phyloP scores from a whole-genome alignment of 257 asterid genomes.

The Nicotiana paniculata region DNA sequence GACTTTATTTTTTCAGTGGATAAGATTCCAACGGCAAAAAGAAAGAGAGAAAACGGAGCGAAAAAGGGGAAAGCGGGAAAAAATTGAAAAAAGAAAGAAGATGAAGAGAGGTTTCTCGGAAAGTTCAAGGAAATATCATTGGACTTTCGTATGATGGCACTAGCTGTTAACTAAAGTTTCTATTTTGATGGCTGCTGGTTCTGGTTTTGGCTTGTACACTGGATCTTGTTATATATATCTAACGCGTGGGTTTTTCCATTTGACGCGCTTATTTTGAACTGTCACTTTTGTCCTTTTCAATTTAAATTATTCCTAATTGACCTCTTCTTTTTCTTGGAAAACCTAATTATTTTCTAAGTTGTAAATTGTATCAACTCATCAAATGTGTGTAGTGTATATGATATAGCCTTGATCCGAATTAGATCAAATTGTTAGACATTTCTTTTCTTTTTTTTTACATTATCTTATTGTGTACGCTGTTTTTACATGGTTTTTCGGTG shows the following conservation, averaged over 20 bases:
- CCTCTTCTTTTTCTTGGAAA: background rate
- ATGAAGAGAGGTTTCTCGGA: conserved; percentile 36
- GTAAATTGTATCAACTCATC: no score
- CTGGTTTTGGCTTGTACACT: background rate
- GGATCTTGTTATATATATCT: background rate
- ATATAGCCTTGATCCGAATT: no score
- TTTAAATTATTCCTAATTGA: background rate
- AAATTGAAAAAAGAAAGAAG: conserved; percentile 61
- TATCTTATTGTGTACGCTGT: no score
- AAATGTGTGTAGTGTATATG: no score
- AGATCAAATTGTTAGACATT: no score
- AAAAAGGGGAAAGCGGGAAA: conserved; percentile 45
- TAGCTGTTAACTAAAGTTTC: background rate
- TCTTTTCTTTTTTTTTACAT: no score
- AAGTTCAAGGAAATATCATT: conserved; percentile 32
- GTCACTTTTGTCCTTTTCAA: background rate
- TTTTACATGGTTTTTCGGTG: no score
- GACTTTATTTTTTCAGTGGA: background rate
- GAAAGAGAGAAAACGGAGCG: background rate
- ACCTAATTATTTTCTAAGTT: background rate
- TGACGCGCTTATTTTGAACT: background rate
- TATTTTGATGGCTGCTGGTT: background rate
- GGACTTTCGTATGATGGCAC: conserved; percentile 13
- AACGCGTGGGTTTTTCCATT: background rate
- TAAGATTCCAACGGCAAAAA: conserved; percentile 25